A percentile compares a stretch with the other conserved stretches of the same genome.
Evolutionary conservation across 129 eudicot genomes (phyloP).

Genomic region (Saussurea involucrata): DNA sequence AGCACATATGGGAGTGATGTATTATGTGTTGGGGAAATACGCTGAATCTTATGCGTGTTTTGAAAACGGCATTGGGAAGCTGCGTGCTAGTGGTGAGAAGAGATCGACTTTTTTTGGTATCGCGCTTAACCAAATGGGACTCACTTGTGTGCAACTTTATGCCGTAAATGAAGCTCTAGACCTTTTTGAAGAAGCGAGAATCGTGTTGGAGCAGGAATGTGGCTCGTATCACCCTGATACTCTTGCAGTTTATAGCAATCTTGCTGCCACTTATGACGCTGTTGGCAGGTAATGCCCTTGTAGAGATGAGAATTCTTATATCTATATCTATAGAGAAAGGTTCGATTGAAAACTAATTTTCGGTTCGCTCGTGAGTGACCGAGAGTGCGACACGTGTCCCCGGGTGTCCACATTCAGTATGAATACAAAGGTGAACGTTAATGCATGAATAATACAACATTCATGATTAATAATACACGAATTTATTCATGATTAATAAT

Average conservation of each 20-base stretch:
- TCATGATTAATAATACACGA: too few relatives aligned
- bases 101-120: constrained; percentile 83
- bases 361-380: too few relatives aligned
- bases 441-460: too few relatives aligned
- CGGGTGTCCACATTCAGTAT: too few relatives aligned
- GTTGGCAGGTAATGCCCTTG: constrained; percentile 60
- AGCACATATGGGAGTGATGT: constrained; percentile 90
- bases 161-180: constrained; percentile 69
- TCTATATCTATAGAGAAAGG: too few relatives aligned
- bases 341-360: too few relatives aligned
- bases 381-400: too few relatives aligned
- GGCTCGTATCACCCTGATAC: constrained; percentile 87
- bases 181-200: constrained; percentile 73
- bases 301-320: too few relatives aligned
- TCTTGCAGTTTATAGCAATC: constrained; percentile 83
- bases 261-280: constrained; percentile 90
- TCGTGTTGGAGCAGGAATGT: constrained; percentile 60
- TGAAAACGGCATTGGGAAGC: constrained; percentile 50
- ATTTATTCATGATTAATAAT: too few relatives aligned
- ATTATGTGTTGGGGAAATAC: constrained; percentile 63
- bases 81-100: constrained; percentile 81
- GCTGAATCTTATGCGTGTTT: constrained; percentile 59
- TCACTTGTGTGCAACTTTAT: constrained; percentile 69
- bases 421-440: too few relatives aligned
- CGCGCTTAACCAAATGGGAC: constrained; percentile 90